A percentile compares a stretch with the other conserved stretches of the same genome.
These are phyloP conservation scores for Periconia digitata DNA, from an alignment of 2,329 filamentous ascomycete genomes.

Conservation along the genomic window DNA sequence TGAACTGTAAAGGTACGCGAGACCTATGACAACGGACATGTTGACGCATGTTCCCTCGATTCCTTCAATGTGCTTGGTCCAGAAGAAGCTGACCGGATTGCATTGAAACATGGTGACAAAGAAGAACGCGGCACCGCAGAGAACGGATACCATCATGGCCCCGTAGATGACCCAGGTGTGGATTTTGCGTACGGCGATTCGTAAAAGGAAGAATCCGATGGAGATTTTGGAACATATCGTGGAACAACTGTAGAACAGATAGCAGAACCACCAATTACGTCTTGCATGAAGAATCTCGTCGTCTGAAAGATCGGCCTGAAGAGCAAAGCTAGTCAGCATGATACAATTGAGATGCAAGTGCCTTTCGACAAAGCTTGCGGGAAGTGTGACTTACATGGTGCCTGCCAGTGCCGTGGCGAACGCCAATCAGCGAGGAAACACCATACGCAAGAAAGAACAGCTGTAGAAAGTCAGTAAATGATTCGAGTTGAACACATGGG, in stretches of 20 bases:
- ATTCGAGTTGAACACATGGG: neutral
- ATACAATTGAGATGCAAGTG: neutral
- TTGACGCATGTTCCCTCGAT: slow-evolving; percentile 46
- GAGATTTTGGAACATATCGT: slow-evolving; percentile 40
- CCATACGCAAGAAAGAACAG: slow-evolving; percentile 27
- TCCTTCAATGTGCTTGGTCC: slow-evolving; percentile 41
- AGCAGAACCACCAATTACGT: slow-evolving; percentile 38
- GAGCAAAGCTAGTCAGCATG: neutral
- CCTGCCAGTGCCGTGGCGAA: slow-evolving; percentile 33
- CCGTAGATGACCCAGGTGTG: slow-evolving; percentile 42
- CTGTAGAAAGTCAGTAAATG: slow-evolving; percentile 10
- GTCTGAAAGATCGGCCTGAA: slow-evolving; percentile 18
- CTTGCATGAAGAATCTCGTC: slow-evolving; percentile 25
- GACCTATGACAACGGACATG: slow-evolving; percentile 41
- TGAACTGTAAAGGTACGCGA: slow-evolving; percentile 51
- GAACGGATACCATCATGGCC: slow-evolving; percentile 38
- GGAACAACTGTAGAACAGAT: slow-evolving; percentile 32
- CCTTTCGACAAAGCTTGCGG: too few species aligned
- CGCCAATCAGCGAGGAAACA: slow-evolving; percentile 28
- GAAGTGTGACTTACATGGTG: slow-evolving; percentile 12
- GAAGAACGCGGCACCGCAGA: slow-evolving; percentile 46
- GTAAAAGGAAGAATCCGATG: slow-evolving; percentile 35
- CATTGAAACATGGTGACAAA: slow-evolving; percentile 56
- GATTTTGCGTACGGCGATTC: slow-evolving; percentile 30
- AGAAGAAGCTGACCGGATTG: slow-evolving; percentile 53